Conservation (phyloP, 176 grass and related monocot genomes). For the Raddia distichophylla region DNA sequence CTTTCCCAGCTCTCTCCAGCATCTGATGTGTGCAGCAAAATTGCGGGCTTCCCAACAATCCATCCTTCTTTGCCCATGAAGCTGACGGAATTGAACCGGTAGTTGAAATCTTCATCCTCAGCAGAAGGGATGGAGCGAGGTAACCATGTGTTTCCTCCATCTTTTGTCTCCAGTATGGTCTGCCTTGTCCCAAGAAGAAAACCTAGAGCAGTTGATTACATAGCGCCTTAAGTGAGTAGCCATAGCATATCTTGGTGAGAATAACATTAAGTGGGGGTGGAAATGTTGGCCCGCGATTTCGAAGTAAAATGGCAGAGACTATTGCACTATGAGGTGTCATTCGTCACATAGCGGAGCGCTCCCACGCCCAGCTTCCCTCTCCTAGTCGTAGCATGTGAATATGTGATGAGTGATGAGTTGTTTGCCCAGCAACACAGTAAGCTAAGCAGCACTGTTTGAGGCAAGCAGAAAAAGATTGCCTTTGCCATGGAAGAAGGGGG, state of each 20-base stretch:
- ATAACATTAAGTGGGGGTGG: neutral
- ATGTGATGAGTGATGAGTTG: neutral
- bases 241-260: neutral
- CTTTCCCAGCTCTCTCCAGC: constrained; percentile 95
- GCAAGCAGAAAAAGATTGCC: neutral
- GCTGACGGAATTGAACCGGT: constrained; percentile 93
- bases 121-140: constrained; percentile 87
- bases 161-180: constrained; percentile 90
- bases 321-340: neutral
- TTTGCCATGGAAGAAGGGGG: neutral
- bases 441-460: neutral
- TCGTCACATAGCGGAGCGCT: neutral
- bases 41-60: constrained; percentile 94
- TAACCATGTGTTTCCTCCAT: constrained; percentile 75
- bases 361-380: neutral
- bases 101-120: constrained; percentile 98
- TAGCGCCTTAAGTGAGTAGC: no score
- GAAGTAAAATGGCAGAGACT: neutral
- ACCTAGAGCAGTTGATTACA: constrained; percentile 40
- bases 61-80: constrained; percentile 94
- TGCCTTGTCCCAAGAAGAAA: constrained; percentile 94
- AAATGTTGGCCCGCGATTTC: no score
- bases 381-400: neutral
- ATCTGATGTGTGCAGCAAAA: constrained; percentile 83
- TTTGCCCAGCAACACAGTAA: neutral